Conservation (phyloP, 345 rosid species). For the Salix suchowensis region DNA sequence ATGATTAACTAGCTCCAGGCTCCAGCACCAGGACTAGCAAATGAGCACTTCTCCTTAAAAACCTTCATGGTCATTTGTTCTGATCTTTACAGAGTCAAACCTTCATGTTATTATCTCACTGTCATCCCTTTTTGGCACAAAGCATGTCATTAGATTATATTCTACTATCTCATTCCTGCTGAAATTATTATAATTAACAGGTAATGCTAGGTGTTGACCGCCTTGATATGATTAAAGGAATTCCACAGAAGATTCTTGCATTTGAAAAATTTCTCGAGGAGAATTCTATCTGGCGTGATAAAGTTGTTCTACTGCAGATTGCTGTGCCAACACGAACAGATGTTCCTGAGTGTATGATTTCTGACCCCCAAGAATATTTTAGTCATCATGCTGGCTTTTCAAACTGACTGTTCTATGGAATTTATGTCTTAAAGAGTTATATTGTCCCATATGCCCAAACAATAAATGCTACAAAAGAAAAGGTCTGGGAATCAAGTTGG, state of each 20-base stretch:
- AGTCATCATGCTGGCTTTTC: background rate
- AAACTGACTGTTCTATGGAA: background rate
- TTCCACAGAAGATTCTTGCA: constrained; percentile 97
- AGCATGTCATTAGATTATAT: background rate
- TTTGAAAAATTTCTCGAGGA: constrained; percentile 99
- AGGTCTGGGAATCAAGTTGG: background rate
- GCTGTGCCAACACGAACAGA: constrained; percentile 99
- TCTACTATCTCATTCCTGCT: background rate
- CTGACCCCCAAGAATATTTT: constrained; percentile 3
- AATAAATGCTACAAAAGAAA: background rate
- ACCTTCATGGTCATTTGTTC: background rate
- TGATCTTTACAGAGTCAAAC: background rate
- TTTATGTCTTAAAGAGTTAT: background rate
- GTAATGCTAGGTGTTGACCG: constrained; percentile 99
- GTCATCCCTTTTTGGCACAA: background rate
- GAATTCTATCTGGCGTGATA: constrained; percentile 85
- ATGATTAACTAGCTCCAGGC: background rate
- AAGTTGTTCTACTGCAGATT: constrained; percentile 95
- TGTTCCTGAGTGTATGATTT: constrained; percentile 89
- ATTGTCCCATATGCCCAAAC: background rate
- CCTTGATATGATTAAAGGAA: constrained; percentile 99
- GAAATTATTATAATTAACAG: constrained; percentile 32
- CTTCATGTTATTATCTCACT: background rate
- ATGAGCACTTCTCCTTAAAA: background rate
- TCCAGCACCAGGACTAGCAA: background rate